Evolutionary conservation across 768 basidiomycete species (phyloP).

Genomic region (Leccinum pellstonianum): DNA sequence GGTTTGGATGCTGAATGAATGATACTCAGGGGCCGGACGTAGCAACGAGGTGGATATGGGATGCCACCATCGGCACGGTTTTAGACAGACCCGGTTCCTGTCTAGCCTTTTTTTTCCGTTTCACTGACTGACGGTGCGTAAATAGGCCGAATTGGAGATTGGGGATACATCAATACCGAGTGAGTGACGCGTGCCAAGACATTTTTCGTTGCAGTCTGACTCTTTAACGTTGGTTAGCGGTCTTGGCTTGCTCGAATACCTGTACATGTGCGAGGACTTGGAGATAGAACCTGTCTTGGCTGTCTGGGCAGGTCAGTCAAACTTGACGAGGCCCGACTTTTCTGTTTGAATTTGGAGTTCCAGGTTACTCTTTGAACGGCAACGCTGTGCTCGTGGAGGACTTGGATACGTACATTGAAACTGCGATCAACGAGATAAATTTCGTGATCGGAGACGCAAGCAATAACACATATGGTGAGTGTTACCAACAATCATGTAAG

Average conservation of each 20-base stretch:
- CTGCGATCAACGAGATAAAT: background rate
- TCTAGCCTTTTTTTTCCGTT: background rate
- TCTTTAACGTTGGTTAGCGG: background rate
- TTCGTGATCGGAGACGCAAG: background rate
- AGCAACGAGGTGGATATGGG: constrained; percentile 62
- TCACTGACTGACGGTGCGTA: background rate
- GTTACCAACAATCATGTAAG: background rate
- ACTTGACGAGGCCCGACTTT: background rate
- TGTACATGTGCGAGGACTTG: background rate
- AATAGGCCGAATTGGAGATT: constrained; percentile 52
- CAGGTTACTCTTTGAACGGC: background rate
- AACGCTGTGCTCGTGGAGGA: background rate
- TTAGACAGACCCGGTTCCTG: constrained; percentile 41
- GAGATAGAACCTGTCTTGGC: background rate
- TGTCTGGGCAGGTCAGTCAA: background rate
- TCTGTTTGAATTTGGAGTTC: background rate
- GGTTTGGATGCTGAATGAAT: background rate
- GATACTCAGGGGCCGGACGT: constrained; percentile 47
- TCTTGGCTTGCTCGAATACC: background rate
- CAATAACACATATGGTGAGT: background rate
- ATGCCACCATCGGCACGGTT: constrained; percentile 54
- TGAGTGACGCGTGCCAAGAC: background rate
- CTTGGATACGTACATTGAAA: background rate
- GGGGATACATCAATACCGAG: constrained; percentile 51
- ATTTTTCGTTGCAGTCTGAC: background rate